Percentiles rank a stretch among this genome's conserved stretches.
These are phyloP conservation scores for Boletus insuetus DNA, from an alignment of 768 basidiomycete genomes.

Conservation along the genomic window DNA sequence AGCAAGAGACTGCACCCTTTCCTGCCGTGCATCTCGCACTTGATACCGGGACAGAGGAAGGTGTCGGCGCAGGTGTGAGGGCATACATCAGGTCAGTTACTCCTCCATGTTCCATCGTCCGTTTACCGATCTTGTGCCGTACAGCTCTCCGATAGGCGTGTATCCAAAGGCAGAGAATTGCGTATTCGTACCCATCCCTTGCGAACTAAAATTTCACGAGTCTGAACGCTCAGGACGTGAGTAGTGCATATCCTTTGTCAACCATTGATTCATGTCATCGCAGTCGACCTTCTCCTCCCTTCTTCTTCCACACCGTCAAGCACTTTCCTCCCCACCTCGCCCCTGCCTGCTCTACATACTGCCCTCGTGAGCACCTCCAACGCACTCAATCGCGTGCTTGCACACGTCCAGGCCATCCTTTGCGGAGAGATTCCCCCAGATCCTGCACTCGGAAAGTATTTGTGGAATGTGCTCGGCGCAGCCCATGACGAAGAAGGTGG, in stretches of 20 bases:
- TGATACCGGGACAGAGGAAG: constrained; percentile 75
- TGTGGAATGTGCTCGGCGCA: constrained; percentile 83
- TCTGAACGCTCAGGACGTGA: constrained; percentile 83
- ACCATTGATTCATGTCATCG: constrained; percentile 2
- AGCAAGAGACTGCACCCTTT: constrained; percentile 84
- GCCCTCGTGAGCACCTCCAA: constrained; percentile 66
- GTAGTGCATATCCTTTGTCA: constrained; percentile 29
- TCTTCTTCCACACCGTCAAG: constrained; percentile 42
- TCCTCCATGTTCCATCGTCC: constrained; percentile 1
- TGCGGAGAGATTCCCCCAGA: constrained; percentile 78
- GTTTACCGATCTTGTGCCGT: constrained; percentile 4
- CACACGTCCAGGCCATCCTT: constrained; percentile 80
- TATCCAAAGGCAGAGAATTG: constrained; percentile 92
- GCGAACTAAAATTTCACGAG: constrained; percentile 77
- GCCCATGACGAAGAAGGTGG: constrained; percentile 69
- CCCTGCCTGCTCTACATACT: constrained; percentile 48
- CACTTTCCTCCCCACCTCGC: constrained; percentile 44
- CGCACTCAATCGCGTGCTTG: constrained; percentile 83
- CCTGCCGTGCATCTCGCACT: constrained; percentile 90
- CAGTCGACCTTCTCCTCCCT: constrained; percentile 79
- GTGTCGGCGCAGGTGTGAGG: constrained; percentile 68
- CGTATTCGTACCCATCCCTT: constrained; percentile 91
- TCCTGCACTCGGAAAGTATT: constrained; percentile 82
- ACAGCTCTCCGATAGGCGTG: constrained; percentile 84
- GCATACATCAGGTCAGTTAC: constrained; percentile 76